Evolutionary conservation across 2,329 filamentous ascomycete species (phyloP).

Genomic region (Nigrospora osmanthi): DNA sequence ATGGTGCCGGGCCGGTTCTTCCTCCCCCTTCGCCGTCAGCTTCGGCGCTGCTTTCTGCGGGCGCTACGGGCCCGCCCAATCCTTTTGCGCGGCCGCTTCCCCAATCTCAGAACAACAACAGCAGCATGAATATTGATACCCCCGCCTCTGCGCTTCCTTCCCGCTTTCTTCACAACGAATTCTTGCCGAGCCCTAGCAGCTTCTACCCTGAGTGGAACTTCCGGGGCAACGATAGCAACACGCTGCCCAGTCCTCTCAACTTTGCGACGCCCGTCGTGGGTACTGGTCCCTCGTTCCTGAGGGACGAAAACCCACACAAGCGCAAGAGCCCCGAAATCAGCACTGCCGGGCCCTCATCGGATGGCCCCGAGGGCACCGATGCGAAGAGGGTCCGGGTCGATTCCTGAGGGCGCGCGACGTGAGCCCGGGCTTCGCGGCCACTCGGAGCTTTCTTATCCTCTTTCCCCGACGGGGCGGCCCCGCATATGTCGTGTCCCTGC

Average conservation of each 20-base stretch:
- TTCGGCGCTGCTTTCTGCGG: slow-evolving; percentile 77
- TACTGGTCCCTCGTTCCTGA: slow-evolving; percentile 54
- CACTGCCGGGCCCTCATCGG: slow-evolving; percentile 28
- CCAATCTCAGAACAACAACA: slow-evolving; percentile 49
- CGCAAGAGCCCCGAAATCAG: slow-evolving; percentile 49
- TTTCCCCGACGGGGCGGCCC: not conserved
- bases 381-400: slow-evolving; percentile 48
- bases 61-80: slow-evolving; percentile 87
- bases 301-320: slow-evolving; percentile 47
- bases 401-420: slow-evolving; percentile 16
- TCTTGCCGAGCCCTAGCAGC: slow-evolving; percentile 82
- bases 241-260: slow-evolving; percentile 84
- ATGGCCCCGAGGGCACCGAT: slow-evolving; percentile 36
- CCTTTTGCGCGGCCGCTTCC: slow-evolving; percentile 86
- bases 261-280: slow-evolving; percentile 75
- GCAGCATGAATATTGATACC: slow-evolving; percentile 59
- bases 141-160: slow-evolving; percentile 92
- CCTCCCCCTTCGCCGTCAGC: slow-evolving; percentile 90
- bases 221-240: slow-evolving; percentile 64
- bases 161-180: slow-evolving; percentile 79
- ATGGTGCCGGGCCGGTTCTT: slow-evolving; percentile 66
- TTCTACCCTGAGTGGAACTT: slow-evolving; percentile 93
- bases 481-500: too few relatives aligned
- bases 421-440: not conserved
- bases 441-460: not conserved